phyloP scores from a whole-genome alignment of 176 grass and related monocot genomes.

The Oryza nivara region DNA sequence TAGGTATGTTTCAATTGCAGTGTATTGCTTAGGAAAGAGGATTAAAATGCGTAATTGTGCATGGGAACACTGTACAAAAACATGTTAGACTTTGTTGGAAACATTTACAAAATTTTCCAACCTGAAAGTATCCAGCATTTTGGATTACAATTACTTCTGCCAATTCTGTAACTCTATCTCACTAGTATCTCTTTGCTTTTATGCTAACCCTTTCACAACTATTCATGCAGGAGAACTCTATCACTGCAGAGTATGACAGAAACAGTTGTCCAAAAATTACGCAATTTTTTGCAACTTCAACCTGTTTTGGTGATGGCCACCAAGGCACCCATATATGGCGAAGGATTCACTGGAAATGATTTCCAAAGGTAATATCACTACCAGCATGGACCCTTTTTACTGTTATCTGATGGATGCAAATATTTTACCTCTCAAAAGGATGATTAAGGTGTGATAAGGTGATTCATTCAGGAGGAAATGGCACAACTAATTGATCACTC shows the following conservation, averaged over 20 bases:
- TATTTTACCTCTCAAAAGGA: not conserved
- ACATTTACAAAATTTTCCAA: not conserved
- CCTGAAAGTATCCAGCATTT: slow-evolving; percentile 6
- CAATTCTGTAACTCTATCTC: slow-evolving; percentile 17
- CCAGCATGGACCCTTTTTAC: not conserved
- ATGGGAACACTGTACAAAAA: not conserved
- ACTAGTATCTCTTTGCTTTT: slow-evolving; percentile 27
- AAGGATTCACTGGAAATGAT: slow-evolving; percentile 55
- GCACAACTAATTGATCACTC: not conserved
- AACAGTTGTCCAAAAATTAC: slow-evolving; percentile 75
- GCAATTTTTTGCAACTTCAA: slow-evolving; percentile 67
- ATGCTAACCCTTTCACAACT: slow-evolving; percentile 14
- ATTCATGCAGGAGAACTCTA: slow-evolving; percentile 57
- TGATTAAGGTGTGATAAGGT: not conserved
- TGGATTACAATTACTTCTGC: not conserved
- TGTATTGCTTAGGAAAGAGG: not conserved
- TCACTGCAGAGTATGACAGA: slow-evolving; percentile 61
- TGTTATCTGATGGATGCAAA: not conserved
- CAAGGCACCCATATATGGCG: slow-evolving; percentile 66
- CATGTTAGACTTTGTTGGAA: not conserved
- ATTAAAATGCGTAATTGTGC: not conserved
- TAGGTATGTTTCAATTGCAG: not conserved
- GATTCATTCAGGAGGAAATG: not conserved
- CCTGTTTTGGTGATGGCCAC: slow-evolving; percentile 82
- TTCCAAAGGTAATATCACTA: slow-evolving; percentile 59